Evolutionary conservation across 192 early-diverging fungal species (phyloP), one percentile per base, ranked within the genome.

Genomic region (Coemansia brasiliensis): DNA sequence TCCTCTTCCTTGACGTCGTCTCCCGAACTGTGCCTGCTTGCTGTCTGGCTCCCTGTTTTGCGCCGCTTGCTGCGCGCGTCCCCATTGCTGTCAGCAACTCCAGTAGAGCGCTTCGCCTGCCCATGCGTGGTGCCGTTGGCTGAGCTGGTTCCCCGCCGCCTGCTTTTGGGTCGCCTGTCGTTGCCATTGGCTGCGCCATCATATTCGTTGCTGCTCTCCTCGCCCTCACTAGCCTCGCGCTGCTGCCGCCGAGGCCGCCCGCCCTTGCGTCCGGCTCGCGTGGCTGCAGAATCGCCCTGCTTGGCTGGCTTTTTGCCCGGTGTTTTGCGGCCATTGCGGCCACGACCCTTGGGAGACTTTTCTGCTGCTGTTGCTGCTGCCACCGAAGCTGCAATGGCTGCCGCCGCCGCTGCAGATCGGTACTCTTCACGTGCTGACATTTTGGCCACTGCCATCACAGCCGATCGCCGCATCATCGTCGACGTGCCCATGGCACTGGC

Each of bases 391-490:
- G 69, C 75, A 55, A 77, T 71, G 13, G 68, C 68, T 10, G 67
- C 74, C 1, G 61, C 69, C 0, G 65, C 75, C 0, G 68, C 51
- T 0, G 69, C 61, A 5, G 69, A 48, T 5, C 65, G 75, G 54
- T 70, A 66, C 55, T 76, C 74, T 42, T 76, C 74, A 35, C 67
- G 74, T 2, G 74, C 67, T 0, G 61, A 65, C 74, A 76, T 76
- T 37, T 72, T 79, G 41, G 68, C 75, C 39, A 79, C 75, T 12
- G 75, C 68, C 65, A 79, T 67, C 17, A 68, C 75, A 0, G 74
- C 74, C 27, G 74, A 76, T 44, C 74, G 46, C 26, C 74, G 67
- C 74, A 76, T 76, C 74, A 76, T 76, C 7, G 63, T 63, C 52
- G 72, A 61, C 6, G 67, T 39, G 59, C 74, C 67, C 53, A 76